phyloP scores from a whole-genome alignment of 1,139 yeast species.

The Debaryomyces robertsiae region DNA sequence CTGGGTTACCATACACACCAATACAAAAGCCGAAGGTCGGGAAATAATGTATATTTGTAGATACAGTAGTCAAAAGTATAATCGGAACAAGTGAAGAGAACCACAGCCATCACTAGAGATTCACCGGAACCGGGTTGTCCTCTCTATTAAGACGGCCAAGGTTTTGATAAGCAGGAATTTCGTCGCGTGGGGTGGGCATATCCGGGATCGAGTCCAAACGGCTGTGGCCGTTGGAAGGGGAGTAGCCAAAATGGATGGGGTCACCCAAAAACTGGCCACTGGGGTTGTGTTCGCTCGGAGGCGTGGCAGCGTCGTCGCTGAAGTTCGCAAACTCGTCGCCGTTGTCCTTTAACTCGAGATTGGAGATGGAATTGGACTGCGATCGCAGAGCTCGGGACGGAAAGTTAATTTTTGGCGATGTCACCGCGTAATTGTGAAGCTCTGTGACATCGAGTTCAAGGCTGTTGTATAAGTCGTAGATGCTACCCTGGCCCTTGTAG shows the following conservation, averaged over 20 bases:
- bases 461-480: slow-evolving; percentile 32
- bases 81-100: not conserved
- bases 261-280: slow-evolving; percentile 13
- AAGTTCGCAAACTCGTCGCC: slow-evolving; percentile 18
- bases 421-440: slow-evolving; percentile 10
- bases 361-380: slow-evolving; percentile 6
- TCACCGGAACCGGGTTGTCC: not conserved
- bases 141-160: slow-evolving; percentile 1
- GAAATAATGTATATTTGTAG: not conserved
- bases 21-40: not conserved
- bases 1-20: no score
- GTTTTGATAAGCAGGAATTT: slow-evolving; percentile 18
- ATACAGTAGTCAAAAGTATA: not conserved
- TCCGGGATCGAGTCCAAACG: slow-evolving; percentile 26
- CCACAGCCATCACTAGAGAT: not conserved
- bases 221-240: slow-evolving; percentile 7
- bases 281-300: slow-evolving; percentile 4
- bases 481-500: slow-evolving; percentile 37
- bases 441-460: slow-evolving; percentile 28
- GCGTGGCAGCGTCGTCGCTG: slow-evolving; percentile 17
- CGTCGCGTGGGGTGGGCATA: slow-evolving; percentile 28
- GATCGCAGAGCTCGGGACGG: slow-evolving; percentile 11
- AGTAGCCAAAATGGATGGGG: slow-evolving; percentile 13
- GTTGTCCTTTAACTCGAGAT: slow-evolving; percentile 9
- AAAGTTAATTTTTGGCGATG: slow-evolving; percentile 21